Base-by-base conservation (phyloP, 306 rosid species). In the Styphnolobium japonicum region DNA sequence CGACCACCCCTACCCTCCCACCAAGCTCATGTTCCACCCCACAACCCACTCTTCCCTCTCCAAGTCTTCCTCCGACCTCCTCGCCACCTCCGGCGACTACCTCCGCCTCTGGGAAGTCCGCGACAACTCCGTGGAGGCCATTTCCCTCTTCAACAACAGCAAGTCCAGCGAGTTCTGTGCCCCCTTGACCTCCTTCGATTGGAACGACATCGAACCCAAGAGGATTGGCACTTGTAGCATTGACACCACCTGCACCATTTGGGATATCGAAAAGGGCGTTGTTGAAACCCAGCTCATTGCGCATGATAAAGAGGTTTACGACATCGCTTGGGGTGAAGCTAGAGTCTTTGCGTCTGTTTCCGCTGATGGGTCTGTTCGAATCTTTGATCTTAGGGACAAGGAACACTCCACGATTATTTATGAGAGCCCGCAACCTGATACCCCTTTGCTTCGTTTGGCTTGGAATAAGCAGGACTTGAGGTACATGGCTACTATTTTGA, bases 221-320 rank as follows among this genome's bases (percentile, higher is more conserved):
- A 84, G 98, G 14, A 89, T 95, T 10, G 98, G 94, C 0, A 95
- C 98, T 3, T 95, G 97, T 3, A 91, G 97, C 87, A 95, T 95
- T 66, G 98, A 95, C 85, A 95, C 98, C 9, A 95, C 98, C 0
- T 95, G 98, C 23, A 95, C 98, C 7, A 80, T 95, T 40, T 95
- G 98, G 98, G 98, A 95, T 56, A 83, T 95, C 12, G 98, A 95
- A 5, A 88, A 80, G 57, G 83, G 85, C 3, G 94, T 90, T 23
- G 99, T 95, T 0, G 99, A 95, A 43, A 95, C 99, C 16, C 99
- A 95, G 88, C 90, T 95, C 22, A 95, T 95, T n/a, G 99, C 99
- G 7, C 99, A 95, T 43, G 99, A 95, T 14, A 91, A 93, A 31
- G 99, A 95, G 87, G 99, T 95, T 0, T 90, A 93, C 80, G 98